Evolutionary conservation across 257 asterid species (phyloP).

Genomic region (Hygrophila difformis): DNA sequence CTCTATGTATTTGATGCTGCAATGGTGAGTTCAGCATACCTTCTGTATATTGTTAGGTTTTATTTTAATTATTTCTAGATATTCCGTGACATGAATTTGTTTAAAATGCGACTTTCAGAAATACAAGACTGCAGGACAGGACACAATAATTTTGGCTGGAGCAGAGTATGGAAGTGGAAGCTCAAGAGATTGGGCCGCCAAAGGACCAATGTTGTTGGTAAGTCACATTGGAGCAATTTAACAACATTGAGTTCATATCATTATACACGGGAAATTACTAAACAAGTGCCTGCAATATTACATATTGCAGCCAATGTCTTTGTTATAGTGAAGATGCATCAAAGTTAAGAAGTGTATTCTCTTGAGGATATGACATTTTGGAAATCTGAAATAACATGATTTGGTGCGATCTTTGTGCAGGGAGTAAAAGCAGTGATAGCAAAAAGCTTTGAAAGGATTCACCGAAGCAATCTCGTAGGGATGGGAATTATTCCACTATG

Average conservation of each 20-base stretch:
- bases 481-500: conserved; percentile 95
- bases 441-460: conserved; percentile 90
- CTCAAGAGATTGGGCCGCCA: conserved; percentile 99
- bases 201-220: conserved; percentile 96
- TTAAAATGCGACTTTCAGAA: conserved; percentile 35
- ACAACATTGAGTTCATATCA: too few species aligned
- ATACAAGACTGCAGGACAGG: conserved; percentile 77
- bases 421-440: conserved; percentile 98
- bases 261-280: too few species aligned
- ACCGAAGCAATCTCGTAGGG: conserved; percentile 91
- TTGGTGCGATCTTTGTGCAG: conserved; percentile 22
- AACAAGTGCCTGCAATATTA: too few species aligned
- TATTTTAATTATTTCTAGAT: background rate
- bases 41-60: background rate
- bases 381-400: too few species aligned
- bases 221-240: conserved; percentile 2
- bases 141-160: conserved; percentile 87
- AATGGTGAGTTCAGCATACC: conserved; percentile 38
- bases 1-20: conserved; percentile 81
- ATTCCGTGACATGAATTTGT: conserved; percentile 5
- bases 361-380: too few species aligned
- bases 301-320: too few species aligned
- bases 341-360: too few species aligned
- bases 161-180: conserved; percentile 99
- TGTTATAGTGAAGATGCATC: too few species aligned